Evolutionary conservation across 352 stramenopile species (phyloP).

Genomic region (Phytophthora macrochlamydospora): DNA sequence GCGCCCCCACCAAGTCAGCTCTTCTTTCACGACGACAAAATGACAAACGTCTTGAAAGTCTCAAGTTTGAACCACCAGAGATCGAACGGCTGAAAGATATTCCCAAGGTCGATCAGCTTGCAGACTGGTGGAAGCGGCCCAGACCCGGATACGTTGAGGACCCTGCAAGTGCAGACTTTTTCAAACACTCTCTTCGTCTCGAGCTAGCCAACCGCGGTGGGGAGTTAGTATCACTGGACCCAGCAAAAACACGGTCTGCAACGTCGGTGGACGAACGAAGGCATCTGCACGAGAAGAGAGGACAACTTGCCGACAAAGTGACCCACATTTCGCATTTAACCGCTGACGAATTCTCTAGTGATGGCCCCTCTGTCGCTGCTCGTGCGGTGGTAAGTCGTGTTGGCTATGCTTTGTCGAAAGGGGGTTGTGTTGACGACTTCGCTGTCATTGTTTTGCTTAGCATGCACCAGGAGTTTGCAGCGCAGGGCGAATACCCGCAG

Average conservation of each 20-base stretch:
- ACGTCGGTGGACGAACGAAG: slow-evolving; percentile 45
- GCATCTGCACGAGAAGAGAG: slow-evolving; percentile 33
- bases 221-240: slow-evolving; percentile 48
- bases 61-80: slow-evolving; percentile 62
- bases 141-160: slow-evolving; percentile 62
- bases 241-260: slow-evolving; percentile 45
- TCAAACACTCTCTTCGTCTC: slow-evolving; percentile 52
- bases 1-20: slow-evolving; percentile 41
- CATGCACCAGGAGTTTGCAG: slow-evolving; percentile 5
- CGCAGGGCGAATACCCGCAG: background rate
- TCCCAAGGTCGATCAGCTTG: slow-evolving; percentile 46
- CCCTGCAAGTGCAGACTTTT: slow-evolving; percentile 34
- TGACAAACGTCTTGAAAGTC: slow-evolving; percentile 38
- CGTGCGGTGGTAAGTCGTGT: too few relatives aligned
- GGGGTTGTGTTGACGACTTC: background rate
- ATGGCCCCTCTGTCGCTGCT: slow-evolving; percentile 22
- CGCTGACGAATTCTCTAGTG: slow-evolving; percentile 35
- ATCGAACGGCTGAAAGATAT: slow-evolving; percentile 57
- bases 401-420: background rate
- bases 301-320: slow-evolving; percentile 51
- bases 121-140: slow-evolving; percentile 62
- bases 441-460: background rate
- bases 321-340: slow-evolving; percentile 40
- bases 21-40: slow-evolving; percentile 38
- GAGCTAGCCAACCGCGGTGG: slow-evolving; percentile 37